Percentiles rank a stretch among this genome's conserved stretches.
These are phyloP conservation scores for Cytospora paraplurivora DNA, from an alignment of 2,329 filamentous ascomycete genomes.

Conservation along the genomic window DNA sequence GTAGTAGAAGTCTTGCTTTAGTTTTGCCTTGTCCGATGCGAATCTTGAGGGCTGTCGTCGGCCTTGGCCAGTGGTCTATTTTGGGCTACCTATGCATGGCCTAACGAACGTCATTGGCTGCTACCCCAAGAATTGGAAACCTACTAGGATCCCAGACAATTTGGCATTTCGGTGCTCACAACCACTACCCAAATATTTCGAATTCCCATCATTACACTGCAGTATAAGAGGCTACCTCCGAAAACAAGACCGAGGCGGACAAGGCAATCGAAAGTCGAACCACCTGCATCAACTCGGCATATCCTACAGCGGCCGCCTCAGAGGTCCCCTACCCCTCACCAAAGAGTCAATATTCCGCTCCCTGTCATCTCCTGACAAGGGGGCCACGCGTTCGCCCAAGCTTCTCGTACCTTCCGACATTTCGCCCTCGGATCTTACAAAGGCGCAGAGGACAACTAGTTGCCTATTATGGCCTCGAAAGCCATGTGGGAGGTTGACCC, in stretches of 20 bases:
- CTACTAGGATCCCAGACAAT: constrained; percentile 1
- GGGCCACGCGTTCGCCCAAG: constrained; percentile 25
- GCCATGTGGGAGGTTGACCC: constrained; percentile 99
- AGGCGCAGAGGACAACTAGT: constrained; percentile 8
- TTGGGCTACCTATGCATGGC: background rate
- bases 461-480: constrained; percentile 63
- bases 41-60: background rate
- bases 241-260: background rate
- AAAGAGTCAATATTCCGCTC: constrained; percentile 4
- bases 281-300: constrained; percentile 1
- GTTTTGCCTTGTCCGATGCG: background rate
- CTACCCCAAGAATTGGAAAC: constrained; percentile 4
- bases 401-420: background rate
- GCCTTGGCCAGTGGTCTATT: constrained; percentile 9
- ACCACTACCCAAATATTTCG: background rate
- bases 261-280: background rate
- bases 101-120: constrained; percentile 11
- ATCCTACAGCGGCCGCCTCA: background rate
- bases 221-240: constrained; percentile 6
- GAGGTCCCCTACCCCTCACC: background rate
- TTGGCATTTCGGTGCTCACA: background rate
- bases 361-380: constrained; percentile 16
- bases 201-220: background rate
- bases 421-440: background rate
- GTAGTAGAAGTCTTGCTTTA: background rate